A percentile compares a stretch with the other conserved stretches of the same genome.
phyloP scores from a whole-genome alignment of 1,139 yeast genomes.

The Yamadazyma diddensiae region DNA sequence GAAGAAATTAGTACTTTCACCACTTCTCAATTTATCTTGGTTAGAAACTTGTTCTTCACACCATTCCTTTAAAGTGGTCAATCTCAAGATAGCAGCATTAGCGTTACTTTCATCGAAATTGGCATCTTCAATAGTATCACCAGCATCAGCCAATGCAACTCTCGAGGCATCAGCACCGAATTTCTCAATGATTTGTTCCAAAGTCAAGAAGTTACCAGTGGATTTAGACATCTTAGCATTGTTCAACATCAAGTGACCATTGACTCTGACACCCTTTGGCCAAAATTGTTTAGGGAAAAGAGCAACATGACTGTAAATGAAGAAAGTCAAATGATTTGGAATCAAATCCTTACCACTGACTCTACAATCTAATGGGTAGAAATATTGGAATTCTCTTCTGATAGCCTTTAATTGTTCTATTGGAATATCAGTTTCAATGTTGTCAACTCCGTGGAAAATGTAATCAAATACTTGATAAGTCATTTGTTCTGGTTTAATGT shows the following conservation, averaged over 20 bases:
- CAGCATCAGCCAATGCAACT: constrained; percentile 98
- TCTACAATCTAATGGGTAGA: constrained; percentile 89
- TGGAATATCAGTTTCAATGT: constrained; percentile 60
- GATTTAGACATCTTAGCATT: constrained; percentile 98
- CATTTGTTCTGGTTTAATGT: constrained; percentile 78
- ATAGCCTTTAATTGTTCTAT: constrained; percentile 61
- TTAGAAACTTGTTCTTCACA: constrained; percentile 67
- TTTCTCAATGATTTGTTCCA: constrained; percentile 78
- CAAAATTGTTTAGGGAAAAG: constrained; percentile 85
- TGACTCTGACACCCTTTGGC: constrained; percentile 94
- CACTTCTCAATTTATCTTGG: constrained; percentile 62
- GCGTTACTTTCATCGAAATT: constrained; percentile 96
- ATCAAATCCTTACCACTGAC: constrained; percentile 96
- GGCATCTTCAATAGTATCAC: constrained; percentile 97
- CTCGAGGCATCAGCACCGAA: constrained; percentile 98
- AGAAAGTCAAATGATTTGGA: constrained; percentile 96
- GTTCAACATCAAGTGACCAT: constrained; percentile 93
- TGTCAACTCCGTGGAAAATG: constrained; percentile 73
- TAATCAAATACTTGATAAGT: constrained; percentile 94
- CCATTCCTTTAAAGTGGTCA: constrained; percentile 94
- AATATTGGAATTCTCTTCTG: constrained; percentile 93
- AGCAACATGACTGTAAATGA: constrained; percentile 90
- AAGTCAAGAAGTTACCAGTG: constrained; percentile 94
- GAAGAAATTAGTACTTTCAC: constrained; percentile 64
- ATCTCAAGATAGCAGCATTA: constrained; percentile 93